phyloP scores from a whole-genome alignment of 1,284 basidiomycete genomes.

The Pseudozyma thailandica region DNA sequence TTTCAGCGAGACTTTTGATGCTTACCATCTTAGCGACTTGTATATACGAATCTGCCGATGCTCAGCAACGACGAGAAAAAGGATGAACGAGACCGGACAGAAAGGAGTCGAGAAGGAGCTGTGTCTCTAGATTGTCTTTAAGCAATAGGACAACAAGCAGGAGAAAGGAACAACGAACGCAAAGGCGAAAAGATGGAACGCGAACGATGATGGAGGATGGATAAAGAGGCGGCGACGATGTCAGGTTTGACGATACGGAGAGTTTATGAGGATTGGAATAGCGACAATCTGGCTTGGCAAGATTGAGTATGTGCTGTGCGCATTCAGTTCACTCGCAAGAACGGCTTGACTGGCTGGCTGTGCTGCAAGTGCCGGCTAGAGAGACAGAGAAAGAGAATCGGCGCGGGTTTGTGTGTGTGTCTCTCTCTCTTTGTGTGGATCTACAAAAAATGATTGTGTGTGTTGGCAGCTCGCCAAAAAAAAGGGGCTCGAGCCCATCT shows the following conservation, averaged over 20 bases:
- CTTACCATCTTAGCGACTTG: constrained; percentile 37
- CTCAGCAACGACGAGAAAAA: constrained; percentile 28
- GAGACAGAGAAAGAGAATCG: not conserved
- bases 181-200: constrained; percentile 2
- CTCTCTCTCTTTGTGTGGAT: constrained; percentile 1
- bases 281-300: constrained; percentile 4
- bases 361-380: not conserved
- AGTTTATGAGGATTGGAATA: constrained; percentile 23
- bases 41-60: constrained; percentile 26
- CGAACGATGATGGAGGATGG: constrained; percentile 21
- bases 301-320: too few species aligned
- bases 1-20: not conserved
- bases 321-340: too few species aligned
- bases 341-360: not conserved
- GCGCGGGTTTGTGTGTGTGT: constrained; percentile 5
- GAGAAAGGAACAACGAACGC: constrained; percentile 8
- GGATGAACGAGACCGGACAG: constrained; percentile 15
- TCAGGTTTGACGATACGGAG: constrained; percentile 15
- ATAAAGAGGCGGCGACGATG: constrained; percentile 3
- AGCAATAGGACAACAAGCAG: constrained; percentile 11
- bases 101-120: constrained; percentile 21
- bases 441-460: constrained; percentile 9
- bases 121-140: constrained; percentile 24
- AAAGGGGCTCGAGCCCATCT: constrained; percentile 40
- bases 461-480: constrained; percentile 26